Percentiles rank a stretch among this genome's conserved stretches.
These are phyloP conservation scores for Cardamine resedifolia DNA, from an alignment of 345 rosid genomes.

Conservation along the genomic window DNA sequence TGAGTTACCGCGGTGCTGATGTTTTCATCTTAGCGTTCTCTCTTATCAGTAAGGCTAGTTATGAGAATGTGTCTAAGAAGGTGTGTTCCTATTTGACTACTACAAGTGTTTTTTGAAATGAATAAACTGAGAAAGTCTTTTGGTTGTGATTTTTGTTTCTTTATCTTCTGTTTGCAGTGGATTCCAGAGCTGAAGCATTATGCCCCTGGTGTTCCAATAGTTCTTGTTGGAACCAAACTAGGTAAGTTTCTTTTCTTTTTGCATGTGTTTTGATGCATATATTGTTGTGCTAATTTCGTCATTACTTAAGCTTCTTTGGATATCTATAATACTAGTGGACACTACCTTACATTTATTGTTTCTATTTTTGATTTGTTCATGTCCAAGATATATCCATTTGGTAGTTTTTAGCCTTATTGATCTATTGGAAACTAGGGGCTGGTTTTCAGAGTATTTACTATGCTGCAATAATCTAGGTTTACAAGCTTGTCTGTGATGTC, in stretches of 20 bases:
- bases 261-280: no score
- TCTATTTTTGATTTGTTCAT: slow-evolving; percentile 14
- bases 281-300: no score
- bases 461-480: slow-evolving; percentile 1
- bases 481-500: slow-evolving; percentile 1
- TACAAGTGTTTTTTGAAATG: not conserved
- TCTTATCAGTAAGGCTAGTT: slow-evolving; percentile 97
- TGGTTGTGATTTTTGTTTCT: slow-evolving; percentile 1
- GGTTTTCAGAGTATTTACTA: not conserved
- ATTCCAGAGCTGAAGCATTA: slow-evolving; percentile 94
- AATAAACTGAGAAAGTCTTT: not conserved
- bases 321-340: not conserved
- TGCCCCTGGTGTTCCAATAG: slow-evolving; percentile 89
- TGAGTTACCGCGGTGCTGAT: slow-evolving; percentile 96
- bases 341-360: not conserved
- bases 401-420: not conserved
- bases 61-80: slow-evolving; percentile 96
- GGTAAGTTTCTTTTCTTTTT: slow-evolving; percentile 42
- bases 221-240: slow-evolving; percentile 94
- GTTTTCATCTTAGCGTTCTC: slow-evolving; percentile 93
- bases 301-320: slow-evolving; percentile 9
- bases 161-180: slow-evolving; percentile 60
- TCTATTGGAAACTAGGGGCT: not conserved
- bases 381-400: not conserved
- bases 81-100: slow-evolving; percentile 28